Percentiles rank a stretch among this genome's conserved stretches.
Evolutionary conservation across 2,329 filamentous ascomycete genomes (phyloP).

Genomic region (Epichloe scottii): DNA sequence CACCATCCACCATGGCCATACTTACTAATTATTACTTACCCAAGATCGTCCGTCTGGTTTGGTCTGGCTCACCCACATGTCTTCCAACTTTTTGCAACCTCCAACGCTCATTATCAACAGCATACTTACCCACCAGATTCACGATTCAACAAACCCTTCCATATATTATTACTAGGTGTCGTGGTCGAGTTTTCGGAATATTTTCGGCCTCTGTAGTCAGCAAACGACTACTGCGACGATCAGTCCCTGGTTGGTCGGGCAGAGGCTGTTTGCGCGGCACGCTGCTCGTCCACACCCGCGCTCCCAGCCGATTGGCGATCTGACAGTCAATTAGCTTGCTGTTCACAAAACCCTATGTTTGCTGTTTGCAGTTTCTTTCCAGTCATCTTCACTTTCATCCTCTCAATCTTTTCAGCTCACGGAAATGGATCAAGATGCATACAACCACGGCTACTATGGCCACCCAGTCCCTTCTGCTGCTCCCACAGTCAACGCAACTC

Average conservation of each 20-base stretch:
- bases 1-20: neutral
- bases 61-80: neutral
- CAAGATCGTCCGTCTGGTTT: neutral
- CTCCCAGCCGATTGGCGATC: too few species aligned
- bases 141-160: too few species aligned
- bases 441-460: conserved; percentile 14
- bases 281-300: neutral
- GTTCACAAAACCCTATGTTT: too few species aligned
- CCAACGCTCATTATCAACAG: neutral
- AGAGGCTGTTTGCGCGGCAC: neutral
- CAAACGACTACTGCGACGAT: too few species aligned
- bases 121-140: neutral
- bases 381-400: too few species aligned
- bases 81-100: neutral
- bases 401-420: neutral
- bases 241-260: neutral
- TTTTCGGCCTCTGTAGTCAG: neutral
- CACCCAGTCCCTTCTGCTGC: conserved; percentile 21
- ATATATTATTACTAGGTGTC: too few species aligned
- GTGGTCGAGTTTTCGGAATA: neutral
- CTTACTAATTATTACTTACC: too few species aligned
- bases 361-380: too few species aligned
- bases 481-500: conserved; percentile 26
- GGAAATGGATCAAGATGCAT: conserved; percentile 17
- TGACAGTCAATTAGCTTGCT: too few species aligned